Evolutionary conservation across 306 rosid genomes (phyloP).

Genomic region (Glycyrrhiza uralensis): DNA sequence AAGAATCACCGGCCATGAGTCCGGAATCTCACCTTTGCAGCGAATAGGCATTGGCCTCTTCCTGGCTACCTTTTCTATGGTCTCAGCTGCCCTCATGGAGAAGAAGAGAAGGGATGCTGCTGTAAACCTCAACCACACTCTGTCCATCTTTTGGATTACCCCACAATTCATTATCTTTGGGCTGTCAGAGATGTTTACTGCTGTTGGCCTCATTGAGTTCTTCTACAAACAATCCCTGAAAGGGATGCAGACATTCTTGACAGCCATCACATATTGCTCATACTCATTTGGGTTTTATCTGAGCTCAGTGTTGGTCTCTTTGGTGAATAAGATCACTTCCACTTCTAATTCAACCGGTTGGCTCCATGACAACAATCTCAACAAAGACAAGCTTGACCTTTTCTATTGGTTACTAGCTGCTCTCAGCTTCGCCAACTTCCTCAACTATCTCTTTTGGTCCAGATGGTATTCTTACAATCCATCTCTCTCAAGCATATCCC

Average conservation of each 20-base stretch:
- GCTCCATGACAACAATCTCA: constrained; percentile 69
- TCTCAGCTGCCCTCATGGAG: constrained; percentile 84
- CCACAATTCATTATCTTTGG: constrained; percentile 96
- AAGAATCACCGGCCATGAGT: constrained; percentile 66
- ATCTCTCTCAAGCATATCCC: constrained; percentile 32
- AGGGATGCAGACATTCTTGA: constrained; percentile 84
- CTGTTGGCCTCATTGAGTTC: constrained; percentile 88
- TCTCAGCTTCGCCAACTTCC: constrained; percentile 74
- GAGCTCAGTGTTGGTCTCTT: constrained; percentile 70
- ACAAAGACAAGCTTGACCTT: constrained; percentile 83
- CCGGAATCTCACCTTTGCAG: constrained; percentile 73
- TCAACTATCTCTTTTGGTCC: constrained; percentile 82
- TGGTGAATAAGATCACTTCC: constrained; percentile 74
- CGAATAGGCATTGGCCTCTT: constrained; percentile 90
- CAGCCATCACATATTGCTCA: constrained; percentile 84
- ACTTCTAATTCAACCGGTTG: constrained; percentile 46
- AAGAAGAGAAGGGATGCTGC: constrained; percentile 71
- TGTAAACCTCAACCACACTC: constrained; percentile 27
- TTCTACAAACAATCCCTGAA: constrained; percentile 75
- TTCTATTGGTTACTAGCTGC: constrained; percentile 79
- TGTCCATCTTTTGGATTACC: constrained; percentile 93
- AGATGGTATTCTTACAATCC: constrained; percentile 47
- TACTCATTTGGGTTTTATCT: constrained; percentile 90
- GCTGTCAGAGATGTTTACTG: constrained; percentile 83
- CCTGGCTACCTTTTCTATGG: constrained; percentile 84